Conservation (phyloP, 2,329 filamentous ascomycete species). For the Purpureocillium takamizusanense region DNA sequence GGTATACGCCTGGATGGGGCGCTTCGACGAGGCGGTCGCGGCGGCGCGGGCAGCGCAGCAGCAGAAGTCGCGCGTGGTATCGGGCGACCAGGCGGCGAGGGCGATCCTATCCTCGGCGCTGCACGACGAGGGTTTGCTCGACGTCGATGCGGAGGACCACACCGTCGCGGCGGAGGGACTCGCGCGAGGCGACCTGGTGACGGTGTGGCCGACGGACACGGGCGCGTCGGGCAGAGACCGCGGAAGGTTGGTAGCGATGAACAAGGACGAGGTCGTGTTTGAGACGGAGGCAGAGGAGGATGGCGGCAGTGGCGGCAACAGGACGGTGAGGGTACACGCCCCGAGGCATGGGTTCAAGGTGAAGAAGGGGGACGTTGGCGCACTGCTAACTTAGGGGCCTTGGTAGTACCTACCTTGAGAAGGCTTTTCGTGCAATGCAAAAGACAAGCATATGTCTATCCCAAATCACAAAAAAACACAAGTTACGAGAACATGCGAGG, state of each 20-base stretch:
- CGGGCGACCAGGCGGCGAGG: slow-evolving; percentile 44
- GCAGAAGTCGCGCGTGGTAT: slow-evolving; percentile 30
- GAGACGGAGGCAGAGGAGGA: slow-evolving; percentile 35
- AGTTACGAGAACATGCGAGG: too few species aligned
- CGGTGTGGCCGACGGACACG: slow-evolving; percentile 54
- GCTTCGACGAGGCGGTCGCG: slow-evolving; percentile 45
- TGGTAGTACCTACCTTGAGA: too few species aligned
- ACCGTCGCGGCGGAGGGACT: slow-evolving; percentile 35
- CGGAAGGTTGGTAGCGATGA: slow-evolving; percentile 45
- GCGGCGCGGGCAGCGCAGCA: slow-evolving; percentile 24
- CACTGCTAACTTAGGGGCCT: too few species aligned
- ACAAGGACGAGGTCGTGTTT: slow-evolving; percentile 47
- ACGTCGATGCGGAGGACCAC: slow-evolving; percentile 40
- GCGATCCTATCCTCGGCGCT: slow-evolving; percentile 35
- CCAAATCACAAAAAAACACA: too few species aligned
- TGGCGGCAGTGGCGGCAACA: too few species aligned
- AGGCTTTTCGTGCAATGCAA: too few species aligned
- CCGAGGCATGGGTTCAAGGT: slow-evolving; percentile 52
- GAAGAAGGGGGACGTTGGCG: slow-evolving; percentile 13
- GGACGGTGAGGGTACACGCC: slow-evolving; percentile 46
- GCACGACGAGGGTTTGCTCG: slow-evolving; percentile 29
- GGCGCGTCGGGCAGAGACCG: slow-evolving; percentile 49
- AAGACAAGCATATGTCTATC: too few species aligned
- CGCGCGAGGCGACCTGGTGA: slow-evolving; percentile 42
- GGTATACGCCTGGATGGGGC: slow-evolving; percentile 53